These are phyloP conservation scores for Blastocladiella emersonii DNA, from an alignment of 371 early-diverging fungal species.

Conservation along the genomic window DNA sequence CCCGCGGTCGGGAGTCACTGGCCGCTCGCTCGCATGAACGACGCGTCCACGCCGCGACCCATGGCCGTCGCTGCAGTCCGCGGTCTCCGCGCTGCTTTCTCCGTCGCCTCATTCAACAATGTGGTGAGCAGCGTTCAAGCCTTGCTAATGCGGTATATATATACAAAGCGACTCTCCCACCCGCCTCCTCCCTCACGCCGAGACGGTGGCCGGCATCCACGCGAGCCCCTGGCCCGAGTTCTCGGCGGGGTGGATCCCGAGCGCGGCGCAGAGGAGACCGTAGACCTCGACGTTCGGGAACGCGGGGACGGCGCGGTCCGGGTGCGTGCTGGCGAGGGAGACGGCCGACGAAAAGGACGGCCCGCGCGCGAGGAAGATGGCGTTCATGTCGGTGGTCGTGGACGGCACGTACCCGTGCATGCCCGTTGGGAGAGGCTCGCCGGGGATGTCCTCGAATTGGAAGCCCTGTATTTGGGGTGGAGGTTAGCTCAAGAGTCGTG, in stretches of 20 bases:
- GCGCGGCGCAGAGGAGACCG: conserved; percentile 14
- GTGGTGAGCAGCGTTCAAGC: too few relatives aligned
- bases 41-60: too few relatives aligned
- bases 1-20: too few relatives aligned
- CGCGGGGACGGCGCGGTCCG: conserved; percentile 16
- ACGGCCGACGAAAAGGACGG: conserved; percentile 6
- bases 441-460: background rate
- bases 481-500: background rate
- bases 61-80: too few relatives aligned
- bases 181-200: too few relatives aligned
- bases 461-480: background rate
- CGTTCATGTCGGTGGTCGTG: conserved; percentile 9
- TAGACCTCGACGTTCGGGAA: conserved; percentile 22
- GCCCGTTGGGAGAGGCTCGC: conserved; percentile 4
- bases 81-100: too few relatives aligned
- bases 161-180: too few relatives aligned
- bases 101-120: too few relatives aligned
- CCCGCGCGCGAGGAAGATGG: conserved; percentile 10
- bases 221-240: conserved; percentile 19
- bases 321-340: background rate
- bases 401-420: conserved; percentile 10
- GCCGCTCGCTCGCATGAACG: too few relatives aligned
- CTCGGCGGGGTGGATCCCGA: conserved; percentile 16
- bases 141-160: too few relatives aligned
- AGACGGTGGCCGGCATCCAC: too few relatives aligned